Base-by-base conservation (phyloP, 1,139 yeast species). In the Pneumocystis jirovecii region DNA sequence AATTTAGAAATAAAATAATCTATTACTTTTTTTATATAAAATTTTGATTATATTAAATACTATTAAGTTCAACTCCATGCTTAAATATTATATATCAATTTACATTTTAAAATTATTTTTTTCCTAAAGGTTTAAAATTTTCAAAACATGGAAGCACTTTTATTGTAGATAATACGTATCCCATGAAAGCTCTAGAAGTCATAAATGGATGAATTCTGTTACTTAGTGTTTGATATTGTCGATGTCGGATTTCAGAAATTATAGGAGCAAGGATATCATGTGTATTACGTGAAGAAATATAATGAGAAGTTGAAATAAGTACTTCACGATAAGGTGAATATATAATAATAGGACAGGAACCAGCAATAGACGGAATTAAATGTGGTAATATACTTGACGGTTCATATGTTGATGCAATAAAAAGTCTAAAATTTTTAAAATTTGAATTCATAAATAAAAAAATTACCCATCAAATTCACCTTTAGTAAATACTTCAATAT, bases 161-260 rank as follows among this genome's bases (percentile, higher is more conserved):
- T 17, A 89, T 83, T 6, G 95, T 96, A 80, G 85, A 82, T 70
- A 91, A 78, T 1, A 93, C 75, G 73, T 85, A 93, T 0, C 99
- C 99, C 64, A 97, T 97, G 66, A 86, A 93, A 2, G 96, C 91
- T 73, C 89, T 82, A 81, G 87, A 85, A 0, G 97, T 88, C 99
- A 93, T 95, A 68, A 85, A 76, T 0, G 99, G 99, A 74, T 95
- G 98, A 74, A 93, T 79, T 73, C 96, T 84, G 7, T 98, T 98
- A 15, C 96, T 90, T 39, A 93, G 83, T 3, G 97, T 90, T 76
- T 93, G 99, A 73, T 87, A 89, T 64, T 86, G 86, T 69, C 97
- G 83, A 8, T 88, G 95, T 67, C 89, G 80, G 0, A 96, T 83
- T 74, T 91, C 97, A 68, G 83, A 80, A 39, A 95, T 84, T 1